Base-by-base conservation (phyloP, 2,329 filamentous ascomycete genomes). In the Ceratocystis albifundus region DNA sequence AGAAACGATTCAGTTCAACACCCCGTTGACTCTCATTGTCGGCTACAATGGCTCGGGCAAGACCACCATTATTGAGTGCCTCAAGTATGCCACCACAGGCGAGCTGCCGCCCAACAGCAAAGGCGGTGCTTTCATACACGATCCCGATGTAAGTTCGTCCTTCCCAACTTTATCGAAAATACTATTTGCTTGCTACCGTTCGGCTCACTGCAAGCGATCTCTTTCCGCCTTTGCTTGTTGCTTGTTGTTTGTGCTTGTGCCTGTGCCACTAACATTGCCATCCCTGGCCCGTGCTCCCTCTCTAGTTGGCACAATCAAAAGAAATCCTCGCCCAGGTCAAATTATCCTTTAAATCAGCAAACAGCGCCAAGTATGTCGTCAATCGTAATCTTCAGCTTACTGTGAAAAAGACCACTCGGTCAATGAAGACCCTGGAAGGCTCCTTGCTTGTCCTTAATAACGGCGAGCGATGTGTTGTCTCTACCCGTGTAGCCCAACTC, bases 41-140 rank as follows among this genome's bases (percentile, higher is more conserved):
- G 94, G 94, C 67, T 90, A 91, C 76, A 99, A 99, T 78, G 94
- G 94, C 66, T 97, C 93, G 0, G 94, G 94, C 69, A 99, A 99
- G 79, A 99, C 94, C 8, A 97, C 94, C 67, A 96, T 99, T 73
- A 99, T 99, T 76, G 94, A 99, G 76, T 96, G 91, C 74, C 88
- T 99, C 73, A 96, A 96, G 74, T 99, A 96, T 85, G 92, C 90
- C 64, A 96, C 95, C 20, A 96, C 92, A 6, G 95, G 94, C 66
- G 89, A 95, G 72, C 83, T 96, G 61, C 94, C 94, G 1, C 90
- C 94, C 41, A 96, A 96, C 79, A 92, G 87, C 78, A 88, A 87
- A 71, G 88, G 88, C 32, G 92, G 91, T 41, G 92, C 93, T 62
- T 99, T 97, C 74, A 90, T 99, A 69, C 93, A 99, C 74, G 94